These are phyloP conservation scores for Gonium pectorale DNA, from an alignment of 139 green algal genomes.

Conservation along the genomic window DNA sequence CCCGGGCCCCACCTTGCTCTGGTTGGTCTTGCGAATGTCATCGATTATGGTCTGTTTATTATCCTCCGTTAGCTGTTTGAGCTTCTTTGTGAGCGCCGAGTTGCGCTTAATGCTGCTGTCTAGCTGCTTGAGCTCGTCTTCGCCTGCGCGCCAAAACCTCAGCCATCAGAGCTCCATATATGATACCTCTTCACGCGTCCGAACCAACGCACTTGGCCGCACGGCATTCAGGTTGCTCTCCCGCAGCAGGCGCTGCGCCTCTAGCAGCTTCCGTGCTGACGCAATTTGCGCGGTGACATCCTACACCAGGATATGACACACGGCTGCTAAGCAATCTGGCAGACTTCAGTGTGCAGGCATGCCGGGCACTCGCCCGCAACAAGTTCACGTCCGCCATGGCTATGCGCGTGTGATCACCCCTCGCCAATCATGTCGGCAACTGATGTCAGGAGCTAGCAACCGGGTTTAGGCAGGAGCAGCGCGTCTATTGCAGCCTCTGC, in stretches of 20 bases:
- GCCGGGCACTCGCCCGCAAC: too few relatives aligned
- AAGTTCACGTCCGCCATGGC: too few relatives aligned
- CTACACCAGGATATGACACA: too few relatives aligned
- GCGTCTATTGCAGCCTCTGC: too few relatives aligned
- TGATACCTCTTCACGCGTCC: background rate
- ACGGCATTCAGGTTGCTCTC: conserved; percentile 52
- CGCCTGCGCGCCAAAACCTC: conserved; percentile 46
- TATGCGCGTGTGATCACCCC: too few relatives aligned
- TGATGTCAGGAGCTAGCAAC: too few relatives aligned
- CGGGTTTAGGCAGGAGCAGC: too few relatives aligned
- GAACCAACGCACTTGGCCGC: conserved; percentile 41
- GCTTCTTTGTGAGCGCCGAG: conserved; percentile 88
- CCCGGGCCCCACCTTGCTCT: conserved; percentile 73
- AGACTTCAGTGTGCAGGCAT: too few relatives aligned
- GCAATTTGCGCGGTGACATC: conserved; percentile 30
- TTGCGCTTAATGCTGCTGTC: conserved; percentile 96
- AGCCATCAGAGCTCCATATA: background rate
- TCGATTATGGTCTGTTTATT: conserved; percentile 68
- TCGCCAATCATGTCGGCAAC: too few relatives aligned
- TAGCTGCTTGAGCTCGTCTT: conserved; percentile 70
- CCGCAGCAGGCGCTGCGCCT: conserved; percentile 33
- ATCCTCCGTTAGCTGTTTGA: conserved; percentile 81
- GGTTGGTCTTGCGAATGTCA: conserved; percentile 87
- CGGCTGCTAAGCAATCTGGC: too few relatives aligned
- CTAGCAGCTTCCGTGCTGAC: conserved; percentile 28